A percentile compares a stretch with the other conserved stretches of the same genome.
These are phyloP conservation scores for Decorospora gaudefroyi DNA, from an alignment of 2,329 filamentous ascomycete species.

Conservation along the genomic window DNA sequence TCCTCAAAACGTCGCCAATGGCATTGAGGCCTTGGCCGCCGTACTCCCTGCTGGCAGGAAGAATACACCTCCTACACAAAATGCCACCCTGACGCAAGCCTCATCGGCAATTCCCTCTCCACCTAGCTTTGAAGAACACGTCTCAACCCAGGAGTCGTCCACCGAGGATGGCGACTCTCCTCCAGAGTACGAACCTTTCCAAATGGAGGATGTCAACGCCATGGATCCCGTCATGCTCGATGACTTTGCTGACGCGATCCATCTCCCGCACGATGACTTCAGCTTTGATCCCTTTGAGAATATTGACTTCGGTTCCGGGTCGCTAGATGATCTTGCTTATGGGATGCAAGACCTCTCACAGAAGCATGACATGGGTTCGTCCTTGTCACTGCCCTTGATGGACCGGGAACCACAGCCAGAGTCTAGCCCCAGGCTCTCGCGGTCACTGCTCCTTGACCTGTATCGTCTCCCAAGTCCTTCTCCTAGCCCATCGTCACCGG, in stretches of 20 bases:
- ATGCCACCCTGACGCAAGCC: conserved; percentile 18
- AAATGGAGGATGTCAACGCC: conserved; percentile 30
- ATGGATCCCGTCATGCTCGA: conserved; percentile 36
- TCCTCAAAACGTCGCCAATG: conserved; percentile 38
- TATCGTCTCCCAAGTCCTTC: conserved; percentile 45
- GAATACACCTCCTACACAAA: conserved; percentile 17
- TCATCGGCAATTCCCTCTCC: conserved; percentile 26
- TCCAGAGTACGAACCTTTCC: conserved; percentile 31
- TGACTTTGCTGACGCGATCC: conserved; percentile 28
- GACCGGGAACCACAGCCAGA: conserved; percentile 26
- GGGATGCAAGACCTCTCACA: conserved; percentile 26
- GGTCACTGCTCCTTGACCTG: conserved; percentile 48
- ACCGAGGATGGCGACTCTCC: conserved; percentile 35
- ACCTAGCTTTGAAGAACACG: conserved; percentile 27
- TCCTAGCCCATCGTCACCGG: conserved; percentile 41
- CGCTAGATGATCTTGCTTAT: conserved; percentile 27
- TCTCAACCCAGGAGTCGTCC: conserved; percentile 27
- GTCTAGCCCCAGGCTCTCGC: conserved; percentile 39
- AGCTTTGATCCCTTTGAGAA: conserved; percentile 33
- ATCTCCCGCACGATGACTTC: conserved; percentile 31
- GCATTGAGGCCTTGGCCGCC: conserved; percentile 46
- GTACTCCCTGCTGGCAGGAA: conserved; percentile 42
- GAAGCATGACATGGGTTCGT: conserved; percentile 22
- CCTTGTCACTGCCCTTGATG: conserved; percentile 15
- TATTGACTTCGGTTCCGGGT: conserved; percentile 34